A percentile compares a stretch with the other conserved stretches of the same genome.
Evolutionary conservation across 2,329 filamentous ascomycete genomes (phyloP).

Genomic region (Pseudogymnoascus sp.): DNA sequence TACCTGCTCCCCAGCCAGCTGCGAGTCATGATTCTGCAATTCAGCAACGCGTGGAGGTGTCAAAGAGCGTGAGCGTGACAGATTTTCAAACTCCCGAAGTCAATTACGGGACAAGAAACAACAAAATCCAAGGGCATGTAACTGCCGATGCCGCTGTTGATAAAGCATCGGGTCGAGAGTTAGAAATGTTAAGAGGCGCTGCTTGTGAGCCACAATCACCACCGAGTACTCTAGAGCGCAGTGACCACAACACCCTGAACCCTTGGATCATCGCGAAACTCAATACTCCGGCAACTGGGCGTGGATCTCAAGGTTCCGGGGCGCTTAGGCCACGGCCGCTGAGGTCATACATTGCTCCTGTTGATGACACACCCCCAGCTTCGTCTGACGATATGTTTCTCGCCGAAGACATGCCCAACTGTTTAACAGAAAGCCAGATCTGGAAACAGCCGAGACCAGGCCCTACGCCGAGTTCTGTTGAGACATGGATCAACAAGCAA

Average conservation of each 20-base stretch:
- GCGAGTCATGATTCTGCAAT: not conserved
- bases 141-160: not conserved
- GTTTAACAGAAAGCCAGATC: not conserved
- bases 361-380: not conserved
- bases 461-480: not conserved
- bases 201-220: not conserved
- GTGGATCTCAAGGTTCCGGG: not conserved
- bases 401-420: not conserved
- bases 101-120: not conserved
- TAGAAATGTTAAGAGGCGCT: not conserved
- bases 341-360: not conserved
- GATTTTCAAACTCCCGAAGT: not conserved
- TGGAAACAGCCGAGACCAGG: not conserved
- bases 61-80: not conserved
- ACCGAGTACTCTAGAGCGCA: not conserved
- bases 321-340: not conserved
- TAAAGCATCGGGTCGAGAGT: not conserved
- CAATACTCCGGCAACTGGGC: conserved; percentile 21
- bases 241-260: conserved; percentile 24
- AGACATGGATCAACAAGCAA: not conserved
- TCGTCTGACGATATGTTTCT: not conserved
- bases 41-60: not conserved
- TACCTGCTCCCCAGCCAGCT: conserved; percentile 6
- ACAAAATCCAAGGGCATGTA: not conserved
- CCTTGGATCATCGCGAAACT: conserved; percentile 37